Conservation (phyloP, 2,329 filamentous ascomycete genomes). For the Cytospora piceicola region DNA sequence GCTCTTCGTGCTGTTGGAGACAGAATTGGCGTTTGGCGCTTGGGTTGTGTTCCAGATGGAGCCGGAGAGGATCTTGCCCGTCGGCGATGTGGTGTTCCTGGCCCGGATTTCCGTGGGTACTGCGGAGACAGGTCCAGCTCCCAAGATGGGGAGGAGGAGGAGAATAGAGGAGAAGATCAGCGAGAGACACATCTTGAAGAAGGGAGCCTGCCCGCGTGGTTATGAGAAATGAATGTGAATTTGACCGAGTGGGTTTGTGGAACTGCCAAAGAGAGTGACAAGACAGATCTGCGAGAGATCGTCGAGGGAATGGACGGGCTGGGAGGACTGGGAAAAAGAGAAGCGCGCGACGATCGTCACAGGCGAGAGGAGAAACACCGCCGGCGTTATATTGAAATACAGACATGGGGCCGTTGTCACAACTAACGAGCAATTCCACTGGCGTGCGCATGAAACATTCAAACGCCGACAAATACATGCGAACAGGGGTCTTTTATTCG, state of each 20-base stretch:
- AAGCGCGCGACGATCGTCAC: constrained; percentile 8
- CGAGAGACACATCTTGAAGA: constrained; percentile 24
- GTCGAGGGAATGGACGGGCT: constrained; percentile 11
- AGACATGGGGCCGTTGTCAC: constrained; percentile 13
- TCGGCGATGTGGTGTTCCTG: background rate
- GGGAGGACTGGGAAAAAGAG: constrained; percentile 7
- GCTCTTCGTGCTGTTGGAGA: constrained; percentile 11
- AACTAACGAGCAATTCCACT: constrained; percentile 18
- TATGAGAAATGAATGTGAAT: constrained; percentile 25
- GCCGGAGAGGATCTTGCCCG: constrained; percentile 4
- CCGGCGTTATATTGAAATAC: constrained; percentile 15
- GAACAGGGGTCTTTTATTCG: constrained; percentile 12
- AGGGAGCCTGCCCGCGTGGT: constrained; percentile 26
- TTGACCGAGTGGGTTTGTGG: constrained; percentile 25
- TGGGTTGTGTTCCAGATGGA: constrained; percentile 1
- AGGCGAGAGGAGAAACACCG: constrained; percentile 6
- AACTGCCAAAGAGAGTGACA: constrained; percentile 22
- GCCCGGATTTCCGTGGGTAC: constrained; percentile 6
- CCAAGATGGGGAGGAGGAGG: constrained; percentile 20
- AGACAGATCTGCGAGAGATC: constrained; percentile 28
- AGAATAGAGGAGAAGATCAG: constrained; percentile 22
- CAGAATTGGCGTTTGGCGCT: constrained; percentile 4
- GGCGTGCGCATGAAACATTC: constrained; percentile 23
- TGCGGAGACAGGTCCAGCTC: constrained; percentile 10
- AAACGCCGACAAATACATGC: constrained; percentile 15